Percentiles rank a stretch among this genome's conserved stretches.
Conservation (phyloP, 257 asterid species). For the Fraxinus quadrangulata region DNA sequence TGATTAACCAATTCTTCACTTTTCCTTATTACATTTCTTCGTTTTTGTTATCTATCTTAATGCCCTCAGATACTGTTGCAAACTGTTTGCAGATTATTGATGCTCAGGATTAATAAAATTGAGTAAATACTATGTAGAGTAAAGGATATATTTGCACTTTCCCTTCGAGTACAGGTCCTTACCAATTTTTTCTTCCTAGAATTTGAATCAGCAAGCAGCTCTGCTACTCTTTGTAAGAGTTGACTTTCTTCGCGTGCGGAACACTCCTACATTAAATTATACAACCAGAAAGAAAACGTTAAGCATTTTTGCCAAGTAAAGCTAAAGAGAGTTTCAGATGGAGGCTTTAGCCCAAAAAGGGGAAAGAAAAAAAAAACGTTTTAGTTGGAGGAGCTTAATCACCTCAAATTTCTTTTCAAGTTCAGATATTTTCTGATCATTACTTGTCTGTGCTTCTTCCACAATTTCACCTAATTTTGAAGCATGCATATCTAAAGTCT, state of each 20-base stretch:
- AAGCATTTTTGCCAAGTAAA: slow-evolving; percentile 5
- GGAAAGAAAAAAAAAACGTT: not conserved
- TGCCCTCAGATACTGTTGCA: not conserved
- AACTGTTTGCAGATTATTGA: not conserved
- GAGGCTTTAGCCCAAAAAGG: not conserved
- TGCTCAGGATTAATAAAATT: not conserved
- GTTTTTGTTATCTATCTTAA: not conserved
- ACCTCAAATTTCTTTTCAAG: slow-evolving; percentile 58
- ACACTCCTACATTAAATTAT: slow-evolving; percentile 41
- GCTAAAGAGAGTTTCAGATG: slow-evolving; percentile 13
- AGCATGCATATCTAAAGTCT: slow-evolving; percentile 69
- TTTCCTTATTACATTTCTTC: not conserved
- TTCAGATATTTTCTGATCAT: slow-evolving; percentile 61
- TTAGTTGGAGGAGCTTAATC: slow-evolving; percentile 16
- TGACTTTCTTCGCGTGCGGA: slow-evolving; percentile 90
- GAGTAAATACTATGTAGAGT: not conserved
- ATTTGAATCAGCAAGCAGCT: slow-evolving; percentile 85
- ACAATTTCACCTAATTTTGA: slow-evolving; percentile 75
- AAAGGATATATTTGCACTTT: not conserved
- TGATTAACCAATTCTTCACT: not conserved
- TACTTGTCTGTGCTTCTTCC: slow-evolving; percentile 69
- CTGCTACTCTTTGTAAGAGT: slow-evolving; percentile 88
- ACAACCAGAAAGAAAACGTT: slow-evolving; percentile 9
- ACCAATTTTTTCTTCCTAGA: slow-evolving; percentile 69
- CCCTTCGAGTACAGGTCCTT: not conserved